phyloP scores from a whole-genome alignment of 1,284 basidiomycete genomes.

The Trametes sp. region DNA sequence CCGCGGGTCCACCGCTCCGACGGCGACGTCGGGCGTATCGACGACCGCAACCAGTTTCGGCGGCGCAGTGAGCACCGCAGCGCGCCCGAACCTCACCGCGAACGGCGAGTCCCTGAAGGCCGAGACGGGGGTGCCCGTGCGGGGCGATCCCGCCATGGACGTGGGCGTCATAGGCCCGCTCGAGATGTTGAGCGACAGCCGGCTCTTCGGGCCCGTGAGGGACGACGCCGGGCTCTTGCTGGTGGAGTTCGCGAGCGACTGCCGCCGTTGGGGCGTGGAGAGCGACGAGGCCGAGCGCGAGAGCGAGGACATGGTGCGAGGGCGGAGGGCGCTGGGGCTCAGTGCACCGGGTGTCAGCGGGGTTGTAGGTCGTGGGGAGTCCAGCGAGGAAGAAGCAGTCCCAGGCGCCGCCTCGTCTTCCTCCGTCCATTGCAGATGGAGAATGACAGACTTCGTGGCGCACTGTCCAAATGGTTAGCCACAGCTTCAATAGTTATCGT shows the following conservation, averaged over 20 bases:
- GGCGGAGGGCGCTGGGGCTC: constrained; percentile 38
- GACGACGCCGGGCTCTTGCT: constrained; percentile 23
- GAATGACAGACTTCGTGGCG: constrained; percentile 86
- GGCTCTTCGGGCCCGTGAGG: constrained; percentile 30
- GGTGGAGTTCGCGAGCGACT: constrained; percentile 48
- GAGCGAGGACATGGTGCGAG: constrained; percentile 48
- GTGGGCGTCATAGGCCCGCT: constrained; percentile 48
- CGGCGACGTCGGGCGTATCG: constrained; percentile 83
- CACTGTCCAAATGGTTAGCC: constrained; percentile 57
- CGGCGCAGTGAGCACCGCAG: constrained; percentile 77
- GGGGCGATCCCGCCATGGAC: constrained; percentile 53
- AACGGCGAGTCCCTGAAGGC: constrained; percentile 43
- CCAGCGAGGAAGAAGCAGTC: constrained; percentile 21
- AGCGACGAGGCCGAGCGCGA: constrained; percentile 58
- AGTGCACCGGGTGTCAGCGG: constrained; percentile 34
- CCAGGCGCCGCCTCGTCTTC: constrained; percentile 50
- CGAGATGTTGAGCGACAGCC: constrained; percentile 40
- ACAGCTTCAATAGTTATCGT: too few relatives aligned
- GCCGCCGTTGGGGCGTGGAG: constrained; percentile 54
- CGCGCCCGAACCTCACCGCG: constrained; percentile 65
- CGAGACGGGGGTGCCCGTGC: constrained; percentile 50
- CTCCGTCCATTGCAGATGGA: constrained; percentile 90
- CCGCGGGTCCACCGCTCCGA: constrained; percentile 81
- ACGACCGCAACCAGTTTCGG: constrained; percentile 82
- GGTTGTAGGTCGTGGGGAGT: constrained; percentile 33